phyloP scores from a whole-genome alignment of 257 asterid species.

The Galeopsis tetrahit region DNA sequence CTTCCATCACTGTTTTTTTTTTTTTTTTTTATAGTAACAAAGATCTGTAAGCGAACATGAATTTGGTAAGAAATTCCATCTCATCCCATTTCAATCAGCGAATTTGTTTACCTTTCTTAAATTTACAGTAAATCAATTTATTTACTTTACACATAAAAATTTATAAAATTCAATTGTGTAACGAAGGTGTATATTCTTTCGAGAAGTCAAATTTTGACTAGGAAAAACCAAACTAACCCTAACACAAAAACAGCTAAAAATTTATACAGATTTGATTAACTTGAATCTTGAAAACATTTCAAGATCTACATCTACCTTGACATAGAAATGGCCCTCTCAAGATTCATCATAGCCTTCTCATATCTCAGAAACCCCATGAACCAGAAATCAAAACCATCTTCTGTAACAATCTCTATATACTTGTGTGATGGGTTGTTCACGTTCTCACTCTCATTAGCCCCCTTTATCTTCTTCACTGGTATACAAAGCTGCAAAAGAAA shows the following conservation, averaged over 20 bases:
- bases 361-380: slow-evolving; percentile 93
- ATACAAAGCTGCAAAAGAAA: slow-evolving; percentile 55
- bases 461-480: slow-evolving; percentile 67
- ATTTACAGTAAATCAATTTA: too few relatives aligned
- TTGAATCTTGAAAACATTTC: background rate
- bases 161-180: too few relatives aligned
- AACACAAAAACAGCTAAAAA: background rate
- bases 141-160: too few relatives aligned
- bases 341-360: slow-evolving; percentile 72
- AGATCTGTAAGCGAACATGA: too few relatives aligned
- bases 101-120: too few relatives aligned
- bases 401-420: slow-evolving; percentile 71
- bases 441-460: slow-evolving; percentile 60
- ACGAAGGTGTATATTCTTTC: background rate
- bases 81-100: too few relatives aligned
- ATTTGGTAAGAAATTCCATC: too few relatives aligned
- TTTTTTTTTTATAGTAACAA: too few relatives aligned
- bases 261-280: slow-evolving; percentile 19
- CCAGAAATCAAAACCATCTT: slow-evolving; percentile 83
- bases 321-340: slow-evolving; percentile 60
- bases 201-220: background rate
- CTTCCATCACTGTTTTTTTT: too few relatives aligned
- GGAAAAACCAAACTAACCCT: background rate
- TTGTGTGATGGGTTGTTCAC: slow-evolving; percentile 64
- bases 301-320: slow-evolving; percentile 24